Base-by-base conservation (phyloP, 2,329 filamentous ascomycete genomes). In the Xylariales sp. region DNA sequence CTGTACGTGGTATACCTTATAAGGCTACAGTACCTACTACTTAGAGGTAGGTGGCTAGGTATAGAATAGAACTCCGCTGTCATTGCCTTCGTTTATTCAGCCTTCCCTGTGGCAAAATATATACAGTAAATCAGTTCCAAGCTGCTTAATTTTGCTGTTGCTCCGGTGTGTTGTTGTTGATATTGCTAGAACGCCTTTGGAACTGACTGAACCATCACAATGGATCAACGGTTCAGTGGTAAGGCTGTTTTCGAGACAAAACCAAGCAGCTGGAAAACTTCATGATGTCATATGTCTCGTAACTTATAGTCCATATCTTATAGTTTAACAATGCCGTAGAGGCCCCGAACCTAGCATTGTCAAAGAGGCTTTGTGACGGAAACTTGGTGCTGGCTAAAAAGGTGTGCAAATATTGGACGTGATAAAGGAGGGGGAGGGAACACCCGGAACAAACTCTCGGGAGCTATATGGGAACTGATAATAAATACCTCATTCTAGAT, bases 241-340 rank as follows among this genome's bases (percentile, higher is more conserved):
- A 43, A 43, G 36, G 36, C 48, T 45, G 34, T 43, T 39, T 23
- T 45, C 30, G 46, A 53, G 34, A 50, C 46, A 41, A 46, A 46
- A 34, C 12, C n/a, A 34, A 41, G 23, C 53, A 12, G 18, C 34
- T 36, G n/a, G 30, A 34, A 46, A 18, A 28, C 12, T 53, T 52
- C 5, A 30, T 30, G 39, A 23, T 60, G 56, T 49, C 48, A 30
- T 23, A 30, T 50, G 34, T 50, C 23, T 52, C 34, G 23, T 41
- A 23, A n/a, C 45, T 61, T 2, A 45, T 23, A 23, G 36, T 10
- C 36, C 6, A 39, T 39, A 39, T 10, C 12, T 52, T 34, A 32
- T 50, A 23, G 23, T 50, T 60, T 1, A 28, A 50, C 41, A 18
- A 16, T 28, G 46, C 12, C 18, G 30, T 36, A 18, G 5, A 34